Percentiles rank a stretch among this genome's conserved stretches.
These are phyloP conservation scores for Cystobasidium onofrii DNA, from an alignment of 768 basidiomycete genomes.

Conservation along the genomic window DNA sequence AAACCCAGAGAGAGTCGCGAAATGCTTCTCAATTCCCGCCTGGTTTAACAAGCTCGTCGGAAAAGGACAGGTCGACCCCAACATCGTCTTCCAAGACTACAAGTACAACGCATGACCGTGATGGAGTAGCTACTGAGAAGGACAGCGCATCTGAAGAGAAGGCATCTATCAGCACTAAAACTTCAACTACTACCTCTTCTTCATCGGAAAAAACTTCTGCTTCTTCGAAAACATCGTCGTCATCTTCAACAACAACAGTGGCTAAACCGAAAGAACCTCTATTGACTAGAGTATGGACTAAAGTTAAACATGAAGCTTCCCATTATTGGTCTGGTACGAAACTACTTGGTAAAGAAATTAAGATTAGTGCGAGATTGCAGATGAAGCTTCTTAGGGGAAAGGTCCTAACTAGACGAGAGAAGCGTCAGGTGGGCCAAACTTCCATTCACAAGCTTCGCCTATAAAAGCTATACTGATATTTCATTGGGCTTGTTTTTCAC, in stretches of 20 bases:
- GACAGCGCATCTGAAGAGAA: background rate
- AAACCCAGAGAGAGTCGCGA: background rate
- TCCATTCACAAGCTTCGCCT: constrained; percentile 8
- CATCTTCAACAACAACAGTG: background rate
- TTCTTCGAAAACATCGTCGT: background rate
- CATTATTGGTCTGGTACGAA: constrained; percentile 98
- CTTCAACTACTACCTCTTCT: background rate
- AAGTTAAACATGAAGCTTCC: constrained; percentile 85
- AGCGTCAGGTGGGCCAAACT: constrained; percentile 80
- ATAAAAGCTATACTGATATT: too few species aligned
- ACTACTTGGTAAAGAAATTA: constrained; percentile 84
- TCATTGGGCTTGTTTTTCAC: background rate
- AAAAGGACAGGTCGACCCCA: background rate
- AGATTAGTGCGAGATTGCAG: constrained; percentile 76
- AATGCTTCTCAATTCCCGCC: background rate
- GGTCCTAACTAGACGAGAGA: constrained; percentile 79
- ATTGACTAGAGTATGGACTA: constrained; percentile 66
- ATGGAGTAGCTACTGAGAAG: background rate
- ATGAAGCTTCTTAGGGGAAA: constrained; percentile 90
- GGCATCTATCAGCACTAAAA: background rate
- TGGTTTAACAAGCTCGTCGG: background rate
- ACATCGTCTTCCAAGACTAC: background rate
- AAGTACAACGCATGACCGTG: background rate
- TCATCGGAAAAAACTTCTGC: background rate
- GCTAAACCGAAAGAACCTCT: constrained; percentile 40